phyloP scores from a whole-genome alignment of 805 yeast genomes.

The Myxozyma lipomycoides region DNA sequence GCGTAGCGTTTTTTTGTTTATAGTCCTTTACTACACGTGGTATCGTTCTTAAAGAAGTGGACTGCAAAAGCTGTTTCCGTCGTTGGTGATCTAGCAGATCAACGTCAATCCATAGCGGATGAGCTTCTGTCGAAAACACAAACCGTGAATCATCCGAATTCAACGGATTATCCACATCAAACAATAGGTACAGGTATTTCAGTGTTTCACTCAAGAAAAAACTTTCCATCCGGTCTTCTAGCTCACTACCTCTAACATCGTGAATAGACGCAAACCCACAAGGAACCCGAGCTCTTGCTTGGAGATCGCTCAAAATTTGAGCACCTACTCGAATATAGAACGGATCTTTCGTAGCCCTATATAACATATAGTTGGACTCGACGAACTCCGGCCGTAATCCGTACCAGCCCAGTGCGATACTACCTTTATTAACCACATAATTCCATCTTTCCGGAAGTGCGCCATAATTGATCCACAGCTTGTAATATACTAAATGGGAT shows the following conservation, averaged over 20 bases:
- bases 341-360: slow-evolving; percentile 82
- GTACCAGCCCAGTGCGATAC: slow-evolving; percentile 54
- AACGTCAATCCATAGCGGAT: slow-evolving; percentile 71
- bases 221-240: slow-evolving; percentile 84
- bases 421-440: slow-evolving; percentile 32
- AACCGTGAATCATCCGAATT: slow-evolving; percentile 42
- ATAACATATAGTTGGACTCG: slow-evolving; percentile 81
- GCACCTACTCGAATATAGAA: slow-evolving; percentile 73
- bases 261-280: slow-evolving; percentile 83
- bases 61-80: neutral
- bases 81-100: slow-evolving; percentile 31
- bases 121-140: slow-evolving; percentile 84
- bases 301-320: slow-evolving; percentile 53
- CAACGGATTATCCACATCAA: slow-evolving; percentile 61
- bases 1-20: neutral
- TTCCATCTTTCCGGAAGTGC: slow-evolving; percentile 90
- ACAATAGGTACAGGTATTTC: slow-evolving; percentile 74
- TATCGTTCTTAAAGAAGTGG: neutral
- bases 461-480: slow-evolving; percentile 75
- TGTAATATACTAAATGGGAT: slow-evolving; percentile 59
- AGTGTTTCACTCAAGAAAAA: slow-evolving; percentile 84
- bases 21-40: neutral
- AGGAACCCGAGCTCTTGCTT: slow-evolving; percentile 48
- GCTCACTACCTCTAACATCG: slow-evolving; percentile 57
- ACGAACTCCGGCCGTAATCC: slow-evolving; percentile 89